These are phyloP conservation scores for Ottelia alismoides DNA, from an alignment of 106 monocot species.

Conservation along the genomic window DNA sequence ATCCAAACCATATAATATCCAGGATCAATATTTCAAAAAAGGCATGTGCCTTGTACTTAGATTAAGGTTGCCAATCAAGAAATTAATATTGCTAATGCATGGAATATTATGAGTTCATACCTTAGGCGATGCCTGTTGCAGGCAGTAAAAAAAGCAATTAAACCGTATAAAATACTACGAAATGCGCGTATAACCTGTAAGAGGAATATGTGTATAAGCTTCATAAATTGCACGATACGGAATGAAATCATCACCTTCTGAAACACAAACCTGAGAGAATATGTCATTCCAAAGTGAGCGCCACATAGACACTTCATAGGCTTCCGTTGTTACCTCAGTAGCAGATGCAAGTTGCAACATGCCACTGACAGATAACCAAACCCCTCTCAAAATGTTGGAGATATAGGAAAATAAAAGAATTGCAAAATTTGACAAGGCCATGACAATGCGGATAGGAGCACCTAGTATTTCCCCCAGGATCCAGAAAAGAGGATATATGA, in stretches of 20 bases:
- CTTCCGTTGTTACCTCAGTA: conserved; percentile 30
- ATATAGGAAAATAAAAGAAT: conserved; percentile 22
- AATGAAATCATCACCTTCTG: not conserved
- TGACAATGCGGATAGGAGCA: conserved; percentile 47
- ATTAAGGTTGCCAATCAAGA: no score
- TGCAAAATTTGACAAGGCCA: conserved; percentile 31
- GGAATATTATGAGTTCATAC: no score
- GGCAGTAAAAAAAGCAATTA: conserved; percentile 80
- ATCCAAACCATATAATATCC: no score
- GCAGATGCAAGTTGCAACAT: conserved; percentile 55
- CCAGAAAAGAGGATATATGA: conserved; percentile 70
- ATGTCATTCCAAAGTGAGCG: conserved; percentile 91
- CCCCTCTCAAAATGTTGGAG: conserved; percentile 28
- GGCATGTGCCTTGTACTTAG: no score
- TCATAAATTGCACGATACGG: not conserved
- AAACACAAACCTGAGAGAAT: conserved; percentile 57
- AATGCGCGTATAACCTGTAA: conserved; percentile 79
- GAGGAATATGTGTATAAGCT: no score
- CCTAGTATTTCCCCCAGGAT: conserved; percentile 44
- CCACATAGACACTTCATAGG: conserved; percentile 72
- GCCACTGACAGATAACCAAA: conserved; percentile 45
- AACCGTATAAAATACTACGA: conserved; percentile 79
- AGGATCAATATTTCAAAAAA: no score
- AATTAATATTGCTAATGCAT: no score
- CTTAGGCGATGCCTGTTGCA: conserved; percentile 95